Conservation (phyloP, 768 basidiomycete species). For the Mycena crocata region DNA sequence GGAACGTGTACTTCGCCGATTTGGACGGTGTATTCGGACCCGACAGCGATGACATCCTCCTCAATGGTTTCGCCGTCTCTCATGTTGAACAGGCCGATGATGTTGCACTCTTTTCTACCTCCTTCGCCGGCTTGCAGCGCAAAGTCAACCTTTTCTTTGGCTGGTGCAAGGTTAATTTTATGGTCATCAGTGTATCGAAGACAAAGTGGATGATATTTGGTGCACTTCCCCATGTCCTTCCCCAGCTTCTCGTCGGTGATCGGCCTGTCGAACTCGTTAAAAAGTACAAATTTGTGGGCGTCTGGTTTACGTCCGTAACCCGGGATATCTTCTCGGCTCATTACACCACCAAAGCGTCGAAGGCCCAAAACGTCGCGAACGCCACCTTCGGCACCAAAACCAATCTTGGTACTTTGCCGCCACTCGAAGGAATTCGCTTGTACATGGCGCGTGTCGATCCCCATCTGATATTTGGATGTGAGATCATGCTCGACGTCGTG, state of each 20-base stretch:
- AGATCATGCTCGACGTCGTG: conserved; percentile 27
- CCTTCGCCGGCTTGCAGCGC: conserved; percentile 25
- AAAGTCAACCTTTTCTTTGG: conserved; percentile 28
- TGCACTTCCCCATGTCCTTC: background rate
- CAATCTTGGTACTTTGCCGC: conserved; percentile 30
- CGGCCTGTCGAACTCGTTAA: background rate
- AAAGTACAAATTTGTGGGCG: conserved; percentile 29
- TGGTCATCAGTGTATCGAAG: conserved; percentile 11
- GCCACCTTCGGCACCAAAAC: conserved; percentile 30
- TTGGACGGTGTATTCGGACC: conserved; percentile 3
- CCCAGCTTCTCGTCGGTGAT: background rate
- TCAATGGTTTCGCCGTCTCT: conserved; percentile 22
- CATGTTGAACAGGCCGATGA: too few species aligned
- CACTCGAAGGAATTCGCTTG: conserved; percentile 28
- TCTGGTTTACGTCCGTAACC: conserved; percentile 12
- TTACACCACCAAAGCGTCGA: conserved; percentile 27
- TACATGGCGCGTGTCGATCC: conserved; percentile 39
- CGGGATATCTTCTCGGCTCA: conserved; percentile 28
- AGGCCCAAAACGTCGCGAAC: conserved; percentile 32
- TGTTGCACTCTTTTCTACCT: conserved; percentile 37
- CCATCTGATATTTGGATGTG: conserved; percentile 38
- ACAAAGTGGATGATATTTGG: conserved; percentile 36
- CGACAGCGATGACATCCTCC: conserved; percentile 31
- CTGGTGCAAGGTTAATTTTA: background rate
- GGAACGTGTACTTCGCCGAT: conserved; percentile 40